Base-by-base conservation (phyloP, 768 basidiomycete genomes). In the Chalciporus chontae region DNA sequence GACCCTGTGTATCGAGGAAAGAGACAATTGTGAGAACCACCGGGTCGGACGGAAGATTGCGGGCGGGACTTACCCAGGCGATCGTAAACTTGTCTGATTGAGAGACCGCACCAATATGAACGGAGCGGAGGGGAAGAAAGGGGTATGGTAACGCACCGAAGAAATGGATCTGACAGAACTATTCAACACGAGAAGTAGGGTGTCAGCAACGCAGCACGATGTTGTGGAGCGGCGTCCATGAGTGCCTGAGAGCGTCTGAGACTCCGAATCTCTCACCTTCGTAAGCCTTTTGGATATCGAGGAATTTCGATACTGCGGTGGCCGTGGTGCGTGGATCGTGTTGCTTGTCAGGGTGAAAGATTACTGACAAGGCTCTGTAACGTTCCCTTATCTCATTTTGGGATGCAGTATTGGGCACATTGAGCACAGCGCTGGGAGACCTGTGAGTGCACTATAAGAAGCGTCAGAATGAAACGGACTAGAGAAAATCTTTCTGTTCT, bases 341-440 rank as follows among this genome's bases (percentile, higher is more conserved):
- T 51, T 92, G 87, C 62, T 85, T 86, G 75, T 95, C 91, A 0
- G 91, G 91, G 58, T 95, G 91, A 55, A 88, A 90, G 17, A 85
- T 70, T 24, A 92, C 76, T 4, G 90, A 91, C 23, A 93, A 67
- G 5, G 79, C 64, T 37, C 79, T 74, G 65, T 91, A 87, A 31
- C 83, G 75, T 48, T 90, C 88, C 43, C 87, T 76, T 51, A 93
- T 84, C 59, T 91, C 87, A 42, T 71, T 70, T 50, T 79, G 76
- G 2, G 83, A 79, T 0, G 88, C 87, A 5, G 77, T 74, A 43
- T 67, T 75, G 14, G 83, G 76, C 42, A 93, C 65, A 61, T 92
- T 92, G 39, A 92, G 77, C 31, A 90, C 77, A 8, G 84, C 70
- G 64, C 86, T 62, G 24, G 4, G 40, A 14, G 10, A 0, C 17